Base-by-base conservation (phyloP, 1,284 basidiomycete genomes). In the Mycena sp. region DNA sequence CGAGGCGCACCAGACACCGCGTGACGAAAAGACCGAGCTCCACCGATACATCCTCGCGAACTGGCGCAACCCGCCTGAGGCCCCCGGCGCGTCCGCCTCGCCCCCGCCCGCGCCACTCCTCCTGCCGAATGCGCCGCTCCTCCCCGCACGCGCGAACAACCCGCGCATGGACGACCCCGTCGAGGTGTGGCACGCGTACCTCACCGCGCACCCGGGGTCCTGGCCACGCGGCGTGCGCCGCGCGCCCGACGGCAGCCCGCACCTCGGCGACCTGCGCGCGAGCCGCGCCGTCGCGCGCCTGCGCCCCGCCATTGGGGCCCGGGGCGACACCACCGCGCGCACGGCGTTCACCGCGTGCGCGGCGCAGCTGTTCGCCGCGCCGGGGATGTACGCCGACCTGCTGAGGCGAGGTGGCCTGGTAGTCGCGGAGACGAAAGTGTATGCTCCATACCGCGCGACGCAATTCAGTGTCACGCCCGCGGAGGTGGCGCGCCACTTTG, bases 161-260 rank as follows among this genome's bases (percentile, higher is more conserved):
- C 81, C 82, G 58, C 79, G 80, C 12, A 70, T 78, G 43, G 77
- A 82, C 60, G 81, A 82, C 59, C 77, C 78, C 9, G 75, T 78
- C 12, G 81, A 83, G 51, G 71, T 70, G 28, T 83, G 81, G 81
- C 77, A 77, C 32, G 75, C 77, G 4, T 83, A 82, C 63, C 77
- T 81, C 49, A 70, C 76, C 10, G 71, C 72, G 28, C 79, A 83
- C 56, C 77, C 72, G 3, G 73, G 73, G 52, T 82, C 81, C 1
- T 82, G 80, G 73, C 81, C 81, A 5, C 79, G 77, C 55, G 81
- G 81, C 54, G 81, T 83, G 56, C 76, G 82, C 49, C 76, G 74
- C 46, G 77, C 78, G 61, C 50, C 66, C 19, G 71, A 75, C 62
- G 76, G 77, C 16, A 71, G 69, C 25, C 82, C 82, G 0, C 69